Evolutionary conservation across 805 yeast genomes (phyloP), one percentile per base, ranked within the genome.

Genomic region (Candida adriatica): DNA sequence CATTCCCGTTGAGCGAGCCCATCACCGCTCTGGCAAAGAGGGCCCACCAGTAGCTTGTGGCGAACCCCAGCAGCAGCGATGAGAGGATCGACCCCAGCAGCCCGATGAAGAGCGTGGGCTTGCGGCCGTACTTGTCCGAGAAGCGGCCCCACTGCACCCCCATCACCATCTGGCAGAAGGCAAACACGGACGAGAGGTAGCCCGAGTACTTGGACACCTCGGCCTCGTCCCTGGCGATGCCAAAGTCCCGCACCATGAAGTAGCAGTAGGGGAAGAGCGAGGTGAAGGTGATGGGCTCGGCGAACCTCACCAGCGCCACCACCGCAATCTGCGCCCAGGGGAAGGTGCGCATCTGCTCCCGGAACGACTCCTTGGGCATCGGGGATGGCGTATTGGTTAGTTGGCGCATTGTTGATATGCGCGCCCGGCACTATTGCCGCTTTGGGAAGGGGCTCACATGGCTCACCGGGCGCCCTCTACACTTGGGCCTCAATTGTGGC

Each of bases 261-360:
- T 70, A 76, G 24, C 75, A 66, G 44, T 75, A 76, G 4, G 83
- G 83, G 46, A 76, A 75, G 20, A 75, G 51, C 5, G 80, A 73
- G 4, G 81, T 72, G 57, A 75, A 76, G 3, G 80, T 72, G 14
- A 76, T 63, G 2, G 83, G 82, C 47, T 75, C 82, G 9, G 75
- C 63, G 38, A 75, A 68, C 35, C 82, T 56, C 30, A 74, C 68
- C 18, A 66, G 39, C 18, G 63, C 56, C 9, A 65, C 46, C 8
- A 64, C 62, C 6, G 47, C 34, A 27, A 64, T 42, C 43, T 75
- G 81, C 47, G 66, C 55, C 46, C 66, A 58, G 13, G 82, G 82
- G 46, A 75, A 73, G 16, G 73, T 80, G 24, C 47, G 54, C 59
- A 75, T 59, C 45, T 70, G 78, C 38, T 73, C 68, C 26, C 61